Evolutionary conservation across 2,329 filamentous ascomycete species (phyloP).

Genomic region (Bipolaris cookei): DNA sequence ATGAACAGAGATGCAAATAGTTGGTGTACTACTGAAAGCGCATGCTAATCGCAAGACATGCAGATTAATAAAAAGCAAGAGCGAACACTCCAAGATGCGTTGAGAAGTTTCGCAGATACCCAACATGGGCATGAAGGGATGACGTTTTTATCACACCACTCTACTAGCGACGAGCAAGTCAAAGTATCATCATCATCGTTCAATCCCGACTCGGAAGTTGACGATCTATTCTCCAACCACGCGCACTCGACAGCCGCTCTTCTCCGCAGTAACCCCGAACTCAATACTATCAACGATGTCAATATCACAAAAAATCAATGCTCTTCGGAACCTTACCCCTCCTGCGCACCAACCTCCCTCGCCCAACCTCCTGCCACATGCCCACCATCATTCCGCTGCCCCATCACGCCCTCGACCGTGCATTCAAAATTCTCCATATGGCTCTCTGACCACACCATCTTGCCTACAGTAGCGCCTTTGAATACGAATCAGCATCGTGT

Average conservation of each 20-base stretch:
- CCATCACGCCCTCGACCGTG: neutral
- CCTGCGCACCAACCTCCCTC: conserved; percentile 4
- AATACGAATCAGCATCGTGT: neutral
- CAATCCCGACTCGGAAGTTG: conserved; percentile 8
- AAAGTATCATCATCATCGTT: neutral
- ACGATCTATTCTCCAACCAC: conserved; percentile 4
- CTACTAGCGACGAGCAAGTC: neutral
- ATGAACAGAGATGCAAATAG: no score
- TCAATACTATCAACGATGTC: neutral
- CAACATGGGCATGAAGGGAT: neutral
- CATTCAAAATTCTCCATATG: conserved; percentile 5
- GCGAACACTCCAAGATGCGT: neutral
- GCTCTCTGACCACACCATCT: neutral
- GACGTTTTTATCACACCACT: neutral
- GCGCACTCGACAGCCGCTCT: neutral
- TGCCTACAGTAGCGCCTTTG: neutral
- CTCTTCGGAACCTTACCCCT: conserved; percentile 6
- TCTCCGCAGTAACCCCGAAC: neutral
- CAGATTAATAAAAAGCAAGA: neutral
- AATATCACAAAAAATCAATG: neutral
- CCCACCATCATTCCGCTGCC: neutral
- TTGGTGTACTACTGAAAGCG: neutral
- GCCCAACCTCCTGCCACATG: conserved; percentile 6
- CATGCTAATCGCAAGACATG: neutral
- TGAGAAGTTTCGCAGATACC: neutral